Conservation (phyloP, 768 basidiomycete genomes). For the Amanita exitialis region DNA sequence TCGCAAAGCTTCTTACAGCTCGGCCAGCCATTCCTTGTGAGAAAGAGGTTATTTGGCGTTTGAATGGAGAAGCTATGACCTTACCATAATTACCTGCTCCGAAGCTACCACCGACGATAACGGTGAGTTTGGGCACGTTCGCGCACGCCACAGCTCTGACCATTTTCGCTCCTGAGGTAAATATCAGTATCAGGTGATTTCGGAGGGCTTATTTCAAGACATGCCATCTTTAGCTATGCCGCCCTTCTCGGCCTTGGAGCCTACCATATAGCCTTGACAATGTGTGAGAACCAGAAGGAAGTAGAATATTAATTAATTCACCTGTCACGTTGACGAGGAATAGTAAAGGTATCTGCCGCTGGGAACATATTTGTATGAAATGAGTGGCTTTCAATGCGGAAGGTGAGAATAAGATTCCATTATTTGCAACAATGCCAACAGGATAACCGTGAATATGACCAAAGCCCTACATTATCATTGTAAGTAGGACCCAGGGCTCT, state of each 20-base stretch:
- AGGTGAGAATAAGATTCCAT: slow-evolving; percentile 90
- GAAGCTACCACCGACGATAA: slow-evolving; percentile 88
- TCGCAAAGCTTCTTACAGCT: slow-evolving; percentile 53
- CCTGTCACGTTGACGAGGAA: slow-evolving; percentile 97
- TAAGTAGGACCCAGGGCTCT: neutral
- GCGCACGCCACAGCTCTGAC: slow-evolving; percentile 92
- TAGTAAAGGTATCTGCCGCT: slow-evolving; percentile 79
- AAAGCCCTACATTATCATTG: slow-evolving; percentile 51
- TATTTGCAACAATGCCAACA: slow-evolving; percentile 90
- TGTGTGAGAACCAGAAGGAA: neutral
- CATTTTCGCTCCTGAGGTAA: slow-evolving; percentile 72
- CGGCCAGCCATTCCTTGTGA: slow-evolving; percentile 80
- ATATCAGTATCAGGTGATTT: neutral
- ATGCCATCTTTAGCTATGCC: slow-evolving; percentile 89
- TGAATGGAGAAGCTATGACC: slow-evolving; percentile 12
- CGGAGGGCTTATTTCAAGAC: slow-evolving; percentile 5
- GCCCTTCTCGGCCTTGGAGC: slow-evolving; percentile 87
- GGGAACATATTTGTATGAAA: slow-evolving; percentile 91
- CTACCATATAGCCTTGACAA: slow-evolving; percentile 82
- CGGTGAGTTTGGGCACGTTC: slow-evolving; percentile 89
- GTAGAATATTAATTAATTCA: slow-evolving; percentile 12
- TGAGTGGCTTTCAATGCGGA: slow-evolving; percentile 92
- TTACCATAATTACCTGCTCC: slow-evolving; percentile 92
- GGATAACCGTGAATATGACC: slow-evolving; percentile 82
- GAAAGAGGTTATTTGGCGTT: slow-evolving; percentile 1